Conservation (phyloP, 2,329 filamentous ascomycete genomes). For the Akanthomyces uredinophilus region DNA sequence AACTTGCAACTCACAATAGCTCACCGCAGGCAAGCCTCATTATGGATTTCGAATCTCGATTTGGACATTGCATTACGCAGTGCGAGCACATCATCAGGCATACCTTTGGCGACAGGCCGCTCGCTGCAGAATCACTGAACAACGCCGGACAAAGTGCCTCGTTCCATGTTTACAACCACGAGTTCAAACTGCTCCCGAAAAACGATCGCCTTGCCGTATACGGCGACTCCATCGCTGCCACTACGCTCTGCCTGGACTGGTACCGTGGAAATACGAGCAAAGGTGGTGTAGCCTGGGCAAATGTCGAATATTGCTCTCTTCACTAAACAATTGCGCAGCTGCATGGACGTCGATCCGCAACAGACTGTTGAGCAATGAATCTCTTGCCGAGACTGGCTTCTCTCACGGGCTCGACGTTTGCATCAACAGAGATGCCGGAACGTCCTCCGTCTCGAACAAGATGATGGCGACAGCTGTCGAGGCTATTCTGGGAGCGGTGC, state of each 20-base stretch:
- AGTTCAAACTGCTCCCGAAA: not conserved
- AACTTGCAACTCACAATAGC: too few relatives aligned
- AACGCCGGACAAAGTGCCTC: too few relatives aligned
- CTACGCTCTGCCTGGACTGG: not conserved
- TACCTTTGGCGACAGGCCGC: too few relatives aligned
- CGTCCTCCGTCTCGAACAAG: not conserved
- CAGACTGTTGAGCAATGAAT: not conserved
- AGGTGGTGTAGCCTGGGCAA: not conserved
- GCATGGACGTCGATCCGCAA: not conserved
- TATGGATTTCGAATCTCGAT: too few relatives aligned
- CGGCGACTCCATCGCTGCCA: not conserved
- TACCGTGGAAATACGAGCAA: not conserved
- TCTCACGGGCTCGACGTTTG: not conserved
- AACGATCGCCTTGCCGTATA: constrained; percentile 4
- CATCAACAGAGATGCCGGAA: not conserved
- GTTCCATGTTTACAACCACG: not conserved
- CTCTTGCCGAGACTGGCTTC: not conserved
- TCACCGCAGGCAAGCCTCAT: too few relatives aligned
- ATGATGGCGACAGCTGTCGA: not conserved
- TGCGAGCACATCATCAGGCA: too few relatives aligned
- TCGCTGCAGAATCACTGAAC: too few relatives aligned
- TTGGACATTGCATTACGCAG: too few relatives aligned
- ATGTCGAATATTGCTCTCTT: not conserved
- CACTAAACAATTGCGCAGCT: not conserved
- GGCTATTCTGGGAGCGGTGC: not conserved